These are phyloP conservation scores for Tubosaeta brunneosetosa DNA, from an alignment of 768 basidiomycete genomes.

Conservation along the genomic window DNA sequence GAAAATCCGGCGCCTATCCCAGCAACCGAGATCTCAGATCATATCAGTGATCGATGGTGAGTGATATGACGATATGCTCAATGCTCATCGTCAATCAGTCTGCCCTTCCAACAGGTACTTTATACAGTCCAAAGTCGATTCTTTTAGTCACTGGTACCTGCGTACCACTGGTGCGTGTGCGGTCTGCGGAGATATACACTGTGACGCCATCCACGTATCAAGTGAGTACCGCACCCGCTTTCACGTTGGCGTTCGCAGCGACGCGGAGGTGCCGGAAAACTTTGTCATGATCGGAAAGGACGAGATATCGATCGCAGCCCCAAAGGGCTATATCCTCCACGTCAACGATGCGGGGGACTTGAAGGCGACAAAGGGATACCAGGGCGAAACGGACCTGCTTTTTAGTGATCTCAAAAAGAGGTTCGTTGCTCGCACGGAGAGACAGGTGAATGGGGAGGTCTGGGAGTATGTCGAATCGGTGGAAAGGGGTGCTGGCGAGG, in stretches of 20 bases:
- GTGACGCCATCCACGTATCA: neutral
- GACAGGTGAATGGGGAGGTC: neutral
- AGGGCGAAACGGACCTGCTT: neutral
- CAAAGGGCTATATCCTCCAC: neutral
- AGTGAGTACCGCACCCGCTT: neutral
- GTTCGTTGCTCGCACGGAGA: neutral
- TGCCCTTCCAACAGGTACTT: neutral
- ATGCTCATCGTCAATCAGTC: neutral
- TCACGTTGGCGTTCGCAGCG: neutral
- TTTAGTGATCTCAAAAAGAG: neutral
- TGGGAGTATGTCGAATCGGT: neutral
- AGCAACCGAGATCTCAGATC: neutral
- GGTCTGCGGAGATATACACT: neutral
- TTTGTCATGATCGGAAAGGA: neutral
- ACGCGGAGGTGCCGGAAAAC: neutral
- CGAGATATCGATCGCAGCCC: neutral
- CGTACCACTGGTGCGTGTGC: neutral
- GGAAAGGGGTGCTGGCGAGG: too few species aligned
- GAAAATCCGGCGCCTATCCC: neutral
- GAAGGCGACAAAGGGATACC: neutral
- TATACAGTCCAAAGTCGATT: neutral
- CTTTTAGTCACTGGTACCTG: neutral
- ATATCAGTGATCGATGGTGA: neutral
- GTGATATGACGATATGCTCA: neutral
- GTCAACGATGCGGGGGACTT: neutral